Conservation (phyloP, 306 rosid genomes). For the Arachis hypogaea region DNA sequence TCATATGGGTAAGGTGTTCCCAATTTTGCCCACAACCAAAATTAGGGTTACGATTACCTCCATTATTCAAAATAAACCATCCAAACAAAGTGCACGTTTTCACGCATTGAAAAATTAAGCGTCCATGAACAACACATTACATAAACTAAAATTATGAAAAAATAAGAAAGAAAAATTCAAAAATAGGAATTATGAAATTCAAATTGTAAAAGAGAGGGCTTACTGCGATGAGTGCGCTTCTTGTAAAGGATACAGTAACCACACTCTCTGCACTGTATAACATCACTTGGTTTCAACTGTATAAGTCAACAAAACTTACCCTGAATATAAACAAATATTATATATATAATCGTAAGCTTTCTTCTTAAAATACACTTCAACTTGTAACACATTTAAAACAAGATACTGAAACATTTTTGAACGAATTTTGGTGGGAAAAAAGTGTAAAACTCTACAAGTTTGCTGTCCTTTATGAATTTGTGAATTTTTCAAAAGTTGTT, state of each 20-base stretch:
- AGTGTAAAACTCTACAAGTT: too few species aligned
- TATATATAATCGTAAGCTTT: too few species aligned
- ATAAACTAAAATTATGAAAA: not conserved
- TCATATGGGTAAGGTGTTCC: too few species aligned
- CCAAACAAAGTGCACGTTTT: not conserved
- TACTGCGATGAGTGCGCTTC: slow-evolving; percentile 98
- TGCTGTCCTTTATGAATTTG: too few species aligned
- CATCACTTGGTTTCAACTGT: slow-evolving; percentile 69
- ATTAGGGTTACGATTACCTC: not conserved
- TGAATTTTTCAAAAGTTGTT: too few species aligned
- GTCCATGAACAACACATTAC: not conserved
- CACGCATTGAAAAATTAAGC: not conserved
- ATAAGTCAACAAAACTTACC: too few species aligned
- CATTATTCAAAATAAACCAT: not conserved
- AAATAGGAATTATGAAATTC: not conserved
- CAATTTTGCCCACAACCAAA: too few species aligned
- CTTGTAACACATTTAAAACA: too few species aligned
- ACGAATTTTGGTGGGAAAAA: too few species aligned
- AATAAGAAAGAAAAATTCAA: not conserved
- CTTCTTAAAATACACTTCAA: too few species aligned
- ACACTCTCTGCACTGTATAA: slow-evolving; percentile 93
- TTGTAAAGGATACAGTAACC: slow-evolving; percentile 94
- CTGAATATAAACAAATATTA: too few species aligned
- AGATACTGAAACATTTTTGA: too few species aligned
- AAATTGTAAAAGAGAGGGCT: slow-evolving; percentile 4